Evolutionary conservation across 768 basidiomycete species (phyloP).

Genomic region (Phaeotremella skinneri): DNA sequence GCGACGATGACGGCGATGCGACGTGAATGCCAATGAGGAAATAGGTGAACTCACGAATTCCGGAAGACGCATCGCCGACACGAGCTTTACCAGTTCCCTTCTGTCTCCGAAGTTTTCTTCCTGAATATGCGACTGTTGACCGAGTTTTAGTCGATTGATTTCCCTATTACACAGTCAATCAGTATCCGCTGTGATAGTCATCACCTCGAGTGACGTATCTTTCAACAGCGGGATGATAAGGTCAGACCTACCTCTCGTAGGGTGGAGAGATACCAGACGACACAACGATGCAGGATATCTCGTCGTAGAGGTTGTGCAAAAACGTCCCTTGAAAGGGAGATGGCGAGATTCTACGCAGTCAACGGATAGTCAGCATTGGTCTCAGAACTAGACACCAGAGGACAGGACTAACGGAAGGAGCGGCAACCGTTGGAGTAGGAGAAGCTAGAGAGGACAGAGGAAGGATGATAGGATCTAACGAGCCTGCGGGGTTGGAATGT

Average conservation of each 20-base stretch:
- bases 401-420: conserved; percentile 30
- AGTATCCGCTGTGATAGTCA: background rate
- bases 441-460: conserved; percentile 47
- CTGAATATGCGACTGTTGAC: conserved; percentile 82
- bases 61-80: conserved; percentile 71
- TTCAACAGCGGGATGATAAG: background rate
- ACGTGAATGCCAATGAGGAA: background rate
- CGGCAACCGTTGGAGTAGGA: conserved; percentile 34
- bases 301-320: conserved; percentile 84
- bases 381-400: background rate
- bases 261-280: conserved; percentile 79
- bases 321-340: conserved; percentile 58
- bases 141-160: conserved; percentile 89
- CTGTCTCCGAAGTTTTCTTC: conserved; percentile 81
- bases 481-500: background rate
- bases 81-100: conserved; percentile 90
- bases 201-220: no score
- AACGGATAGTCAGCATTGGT: background rate
- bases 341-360: conserved; percentile 27
- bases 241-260: conserved; percentile 61
- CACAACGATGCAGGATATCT: conserved; percentile 89
- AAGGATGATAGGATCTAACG: conserved; percentile 29
- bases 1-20: background rate
- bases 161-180: conserved; percentile 54
- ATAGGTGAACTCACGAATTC: conserved; percentile 43